Evolutionary conservation across 306 rosid species (phyloP).

Genomic region (Quercus aquifolioides): DNA sequence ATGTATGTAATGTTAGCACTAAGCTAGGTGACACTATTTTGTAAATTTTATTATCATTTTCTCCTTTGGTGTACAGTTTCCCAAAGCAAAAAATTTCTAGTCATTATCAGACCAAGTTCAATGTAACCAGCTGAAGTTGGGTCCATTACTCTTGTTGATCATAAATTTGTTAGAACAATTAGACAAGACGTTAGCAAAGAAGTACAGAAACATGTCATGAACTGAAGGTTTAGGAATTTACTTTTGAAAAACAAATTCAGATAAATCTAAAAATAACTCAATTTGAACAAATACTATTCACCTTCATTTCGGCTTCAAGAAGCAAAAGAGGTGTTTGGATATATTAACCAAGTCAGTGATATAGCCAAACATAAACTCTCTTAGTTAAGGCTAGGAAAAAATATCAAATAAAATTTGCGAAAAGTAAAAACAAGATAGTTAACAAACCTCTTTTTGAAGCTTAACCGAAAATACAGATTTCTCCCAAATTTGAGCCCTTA

Average conservation of each 20-base stretch:
- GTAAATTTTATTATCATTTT: not conserved
- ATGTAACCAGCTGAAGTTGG: not conserved
- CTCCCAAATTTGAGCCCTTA: constrained; percentile 85
- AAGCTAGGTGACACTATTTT: not conserved
- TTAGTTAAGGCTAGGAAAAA: not conserved
- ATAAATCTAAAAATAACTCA: not conserved
- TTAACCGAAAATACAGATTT: constrained; percentile 66
- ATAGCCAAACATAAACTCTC: not conserved
- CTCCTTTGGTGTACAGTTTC: not conserved
- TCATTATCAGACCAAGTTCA: not conserved
- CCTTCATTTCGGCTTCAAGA: not conserved
- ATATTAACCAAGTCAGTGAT: not conserved
- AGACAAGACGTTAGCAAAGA: not conserved
- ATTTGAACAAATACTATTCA: not conserved
- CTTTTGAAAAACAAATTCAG: not conserved
- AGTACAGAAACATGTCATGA: not conserved
- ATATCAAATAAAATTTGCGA: not conserved
- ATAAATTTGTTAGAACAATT: not conserved
- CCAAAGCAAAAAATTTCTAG: not conserved
- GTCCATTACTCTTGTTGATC: not conserved
- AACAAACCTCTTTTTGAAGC: constrained; percentile 91
- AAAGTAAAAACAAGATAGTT: constrained; percentile 16
- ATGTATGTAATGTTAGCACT: not conserved
- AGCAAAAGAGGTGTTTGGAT: not conserved
- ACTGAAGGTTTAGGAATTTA: not conserved